Evolutionary conservation across 176 grass and related monocot species (phyloP).

Genomic region (Triticum urartu): DNA sequence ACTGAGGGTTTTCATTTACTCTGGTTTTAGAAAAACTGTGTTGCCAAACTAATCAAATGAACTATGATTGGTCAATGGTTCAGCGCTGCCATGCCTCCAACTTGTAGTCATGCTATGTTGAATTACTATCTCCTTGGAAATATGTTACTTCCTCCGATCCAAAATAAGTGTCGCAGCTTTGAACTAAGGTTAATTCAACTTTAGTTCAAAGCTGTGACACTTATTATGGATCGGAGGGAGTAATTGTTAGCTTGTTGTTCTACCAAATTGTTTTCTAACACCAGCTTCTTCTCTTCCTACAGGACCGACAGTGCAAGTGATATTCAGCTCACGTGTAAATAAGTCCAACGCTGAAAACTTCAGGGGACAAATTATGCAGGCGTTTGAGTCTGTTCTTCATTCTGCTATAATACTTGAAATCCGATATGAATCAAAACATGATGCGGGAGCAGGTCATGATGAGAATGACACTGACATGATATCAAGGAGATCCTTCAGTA

Average conservation of each 20-base stretch:
- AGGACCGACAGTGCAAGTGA: slow-evolving; percentile 83
- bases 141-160: not conserved
- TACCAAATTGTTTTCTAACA: slow-evolving; percentile 26
- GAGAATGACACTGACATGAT: slow-evolving; percentile 44
- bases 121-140: slow-evolving; percentile 9
- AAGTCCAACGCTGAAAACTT: slow-evolving; percentile 88
- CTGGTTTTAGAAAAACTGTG: too few relatives aligned
- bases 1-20: too few relatives aligned
- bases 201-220: too few relatives aligned
- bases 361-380: slow-evolving; percentile 78
- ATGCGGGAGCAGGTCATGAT: slow-evolving; percentile 23
- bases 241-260: not conserved
- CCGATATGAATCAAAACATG: slow-evolving; percentile 64
- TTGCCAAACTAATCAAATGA: not conserved
- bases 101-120: not conserved
- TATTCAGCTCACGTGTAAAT: slow-evolving; percentile 68
- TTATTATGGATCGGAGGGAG: too few relatives aligned
- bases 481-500: slow-evolving; percentile 52
- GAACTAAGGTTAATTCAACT: too few relatives aligned
- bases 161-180: too few relatives aligned
- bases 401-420: slow-evolving; percentile 92
- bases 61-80: not conserved
- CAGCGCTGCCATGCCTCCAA: not conserved
- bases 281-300: slow-evolving; percentile 30
- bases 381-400: slow-evolving; percentile 84